Base-by-base conservation (phyloP, 2,329 filamentous ascomycete species). In the Colletotrichum echinochloae region DNA sequence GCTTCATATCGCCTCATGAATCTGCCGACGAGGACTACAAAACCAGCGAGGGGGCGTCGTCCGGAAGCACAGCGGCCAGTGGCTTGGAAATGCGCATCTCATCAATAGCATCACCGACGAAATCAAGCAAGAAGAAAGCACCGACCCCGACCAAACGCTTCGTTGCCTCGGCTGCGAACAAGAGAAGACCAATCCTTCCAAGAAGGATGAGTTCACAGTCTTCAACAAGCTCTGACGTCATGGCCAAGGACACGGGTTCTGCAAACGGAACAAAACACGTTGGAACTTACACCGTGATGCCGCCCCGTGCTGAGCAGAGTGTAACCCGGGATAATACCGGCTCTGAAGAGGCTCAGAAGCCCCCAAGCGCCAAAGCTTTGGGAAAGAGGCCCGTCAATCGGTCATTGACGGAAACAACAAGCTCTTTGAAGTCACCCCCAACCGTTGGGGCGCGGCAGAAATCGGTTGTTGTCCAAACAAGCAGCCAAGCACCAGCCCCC, bases 1-100 rank as follows among this genome's bases (percentile, higher is more conserved):
- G 88, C n/a, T 90, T 90, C 74, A 84, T 86, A 9, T 87, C 87
- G 20, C 88, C 88, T 2, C 83, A 84, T 39, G 83, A 81, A 37
- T 86, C 86, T 39, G 83, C 82, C 60, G 82, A 83, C 59, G 83
- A 84, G 69, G 79, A 79, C 35, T 78, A 75, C 46, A 74, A 78
- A 46, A 74, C 75, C 11, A 71, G 70, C 64, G 77, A 81, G 33
- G 77, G 80, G n/a, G 78, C 78, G 41, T 84, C 82, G 5, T 84
- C 84, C 7, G 79, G 78, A 28, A 85, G 82, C 74, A 82, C 83
- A 39, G 76, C 76, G 2, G 75, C 75, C 2, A 78, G 78, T 12
- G 76, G 70, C 18, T 71, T 77, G 30, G 81, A 80, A 51, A 78
- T 77, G 66, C 76, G 75, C 11, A 30, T 56, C 18, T 60, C 74